Evolutionary conservation across 441 rosid genomes (phyloP), one percentile per base, ranked within the genome.

Genomic region (Arabidopsis hybrid): DNA sequence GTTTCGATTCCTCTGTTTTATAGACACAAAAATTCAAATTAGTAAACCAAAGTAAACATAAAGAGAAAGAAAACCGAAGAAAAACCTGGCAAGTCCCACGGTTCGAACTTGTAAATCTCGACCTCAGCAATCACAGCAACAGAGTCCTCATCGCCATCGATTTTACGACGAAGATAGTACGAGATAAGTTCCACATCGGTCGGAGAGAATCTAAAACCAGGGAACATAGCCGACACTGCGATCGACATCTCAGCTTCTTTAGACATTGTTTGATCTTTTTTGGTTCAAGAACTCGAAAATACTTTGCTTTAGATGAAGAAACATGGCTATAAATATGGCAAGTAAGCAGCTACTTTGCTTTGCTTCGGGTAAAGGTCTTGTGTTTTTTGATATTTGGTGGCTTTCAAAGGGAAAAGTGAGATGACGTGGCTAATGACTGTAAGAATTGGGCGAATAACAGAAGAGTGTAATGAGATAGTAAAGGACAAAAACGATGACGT

Each of bases 61-160:
- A 5, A 16, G 39, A 16, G 57, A 9, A 8, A 17, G 29, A 7
- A 17, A 0, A 10, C 29, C 10, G 51, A 17, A 35, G 18, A 31
- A 52, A 60, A 72, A 91, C 98, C 96, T 67, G 96, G 98, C 56
- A 94, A 82, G 79, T 91, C 96, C 97, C 98, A 91, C 1, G 98
- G 96, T 82, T 94, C 97, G 50, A 80, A 58, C 70, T 76, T 83
- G 73, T 91, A 90, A 72, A 94, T 83, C 45, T 94, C 97, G 18
- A 91, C 77, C 66, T 91, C 89, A 0, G 90, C 17, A 60, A 94
- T 88, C 52, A 91, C 88, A 60, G 85, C 97, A 2, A 91, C 92
- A 34, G 88, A 83, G 53, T 80, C 68, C 9, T 89, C 91, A n/a
- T 67, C 73, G 3, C 97, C 96, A 2, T 89, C 88, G 26, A 85